Conservation (phyloP, 495 filamentous ascomycete species). For the Aspergillus cristatus region DNA sequence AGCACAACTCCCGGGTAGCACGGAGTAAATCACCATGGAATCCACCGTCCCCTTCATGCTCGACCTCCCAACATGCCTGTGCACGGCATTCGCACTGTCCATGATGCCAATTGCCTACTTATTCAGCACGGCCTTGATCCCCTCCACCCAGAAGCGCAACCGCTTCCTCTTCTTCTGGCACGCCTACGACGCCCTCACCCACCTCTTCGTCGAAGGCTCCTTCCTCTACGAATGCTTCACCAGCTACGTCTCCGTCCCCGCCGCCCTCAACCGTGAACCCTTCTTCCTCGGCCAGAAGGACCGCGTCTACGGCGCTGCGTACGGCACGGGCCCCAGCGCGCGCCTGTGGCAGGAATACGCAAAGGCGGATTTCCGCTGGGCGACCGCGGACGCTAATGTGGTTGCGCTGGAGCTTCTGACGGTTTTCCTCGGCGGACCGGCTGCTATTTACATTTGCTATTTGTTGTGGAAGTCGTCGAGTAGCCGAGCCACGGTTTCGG, state of each 20-base stretch:
- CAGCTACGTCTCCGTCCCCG: constrained; percentile 45
- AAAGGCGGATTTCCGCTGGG: constrained; percentile 80
- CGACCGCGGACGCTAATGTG: constrained; percentile 63
- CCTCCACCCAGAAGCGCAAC: constrained; percentile 32
- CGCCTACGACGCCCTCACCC: constrained; percentile 82
- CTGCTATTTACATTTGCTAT: constrained; percentile 63
- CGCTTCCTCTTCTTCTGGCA: constrained; percentile 92
- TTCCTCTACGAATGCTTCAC: constrained; percentile 93
- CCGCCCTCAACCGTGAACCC: constrained; percentile 29
- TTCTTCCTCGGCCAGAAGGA: constrained; percentile 45
- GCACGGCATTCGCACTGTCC: constrained; percentile 41
- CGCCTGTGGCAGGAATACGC: constrained; percentile 90
- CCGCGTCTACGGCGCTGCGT: constrained; percentile 62
- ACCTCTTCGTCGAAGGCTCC: constrained; percentile 79
- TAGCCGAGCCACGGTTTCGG: constrained; percentile 8
- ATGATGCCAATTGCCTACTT: constrained; percentile 46
- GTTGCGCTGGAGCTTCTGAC: constrained; percentile 81
- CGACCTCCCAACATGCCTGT: constrained; percentile 41
- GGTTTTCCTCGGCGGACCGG: constrained; percentile 65
- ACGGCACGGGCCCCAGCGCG: constrained; percentile 55
- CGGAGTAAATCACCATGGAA: constrained; percentile 9
- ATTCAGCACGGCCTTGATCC: constrained; percentile 35
- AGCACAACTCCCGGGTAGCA: too few species aligned
- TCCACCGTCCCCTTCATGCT: constrained; percentile 28
- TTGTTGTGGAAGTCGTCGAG: constrained; percentile 37